Conservation (phyloP, 192 early-diverging fungal species). For the Backusella westeae region DNA sequence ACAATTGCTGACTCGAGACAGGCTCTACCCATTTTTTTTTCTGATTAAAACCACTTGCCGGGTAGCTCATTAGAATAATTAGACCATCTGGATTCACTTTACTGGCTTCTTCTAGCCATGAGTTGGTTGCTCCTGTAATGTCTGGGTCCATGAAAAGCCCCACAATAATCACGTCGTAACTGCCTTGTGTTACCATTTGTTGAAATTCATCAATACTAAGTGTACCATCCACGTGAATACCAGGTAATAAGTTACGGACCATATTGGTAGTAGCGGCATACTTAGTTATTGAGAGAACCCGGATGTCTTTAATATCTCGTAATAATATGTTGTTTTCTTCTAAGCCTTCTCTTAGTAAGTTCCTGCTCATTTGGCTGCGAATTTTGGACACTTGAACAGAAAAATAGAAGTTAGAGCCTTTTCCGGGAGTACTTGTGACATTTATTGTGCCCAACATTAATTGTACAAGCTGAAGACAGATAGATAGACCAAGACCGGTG, state of each 20-base stretch:
- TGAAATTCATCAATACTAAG: constrained; percentile 6
- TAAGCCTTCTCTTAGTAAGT: neutral
- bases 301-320: neutral
- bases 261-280: constrained; percentile 10
- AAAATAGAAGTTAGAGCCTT: constrained; percentile 53
- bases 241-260: constrained; percentile 11
- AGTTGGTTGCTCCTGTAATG: neutral
- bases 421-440: constrained; percentile 37
- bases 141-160: constrained; percentile 18
- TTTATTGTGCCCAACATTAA: constrained; percentile 60
- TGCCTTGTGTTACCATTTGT: neutral
- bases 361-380: neutral
- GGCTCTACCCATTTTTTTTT: neutral
- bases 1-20: neutral
- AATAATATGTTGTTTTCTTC: neutral
- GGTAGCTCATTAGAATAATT: constrained; percentile 30
- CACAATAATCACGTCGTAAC: constrained; percentile 26
- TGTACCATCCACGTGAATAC: constrained; percentile 9
- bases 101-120: constrained; percentile 12
- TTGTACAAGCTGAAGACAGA: constrained; percentile 58
- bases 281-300: constrained; percentile 3
- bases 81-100: neutral
- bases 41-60: constrained; percentile 9
- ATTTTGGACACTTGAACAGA: constrained; percentile 33
- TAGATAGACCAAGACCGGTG: constrained; percentile 62